Percentiles rank a stretch among this genome's conserved stretches.
These are phyloP conservation scores for Mortierella sp. DNA, from an alignment of 371 early-diverging fungal species.

Conservation along the genomic window DNA sequence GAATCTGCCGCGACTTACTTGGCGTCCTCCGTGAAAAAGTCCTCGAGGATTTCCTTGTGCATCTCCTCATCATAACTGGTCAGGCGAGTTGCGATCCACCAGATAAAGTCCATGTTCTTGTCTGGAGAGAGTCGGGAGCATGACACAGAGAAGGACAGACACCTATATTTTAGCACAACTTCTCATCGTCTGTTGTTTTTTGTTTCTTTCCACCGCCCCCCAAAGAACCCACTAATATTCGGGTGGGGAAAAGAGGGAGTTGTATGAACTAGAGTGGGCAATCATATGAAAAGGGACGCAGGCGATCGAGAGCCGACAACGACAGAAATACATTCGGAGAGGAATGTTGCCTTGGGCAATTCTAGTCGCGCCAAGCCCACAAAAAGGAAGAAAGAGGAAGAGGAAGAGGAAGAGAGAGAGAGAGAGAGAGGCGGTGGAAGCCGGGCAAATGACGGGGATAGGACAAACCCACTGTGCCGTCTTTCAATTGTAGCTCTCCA, in stretches of 20 bases:
- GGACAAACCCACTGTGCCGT: too few species aligned
- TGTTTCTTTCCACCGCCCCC: too few species aligned
- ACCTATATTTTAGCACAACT: too few species aligned
- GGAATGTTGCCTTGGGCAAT: background rate
- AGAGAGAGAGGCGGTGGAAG: background rate
- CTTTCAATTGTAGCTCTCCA: too few species aligned
- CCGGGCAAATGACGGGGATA: too few species aligned
- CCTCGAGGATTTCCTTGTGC: conserved; percentile 15
- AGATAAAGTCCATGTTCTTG: conserved; percentile 12
- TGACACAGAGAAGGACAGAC: background rate
- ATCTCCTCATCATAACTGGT: conserved; percentile 15
- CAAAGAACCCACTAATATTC: background rate
- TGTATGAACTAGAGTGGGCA: too few species aligned
- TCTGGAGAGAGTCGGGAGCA: too few species aligned
- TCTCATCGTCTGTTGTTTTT: too few species aligned
- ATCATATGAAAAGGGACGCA: too few species aligned
- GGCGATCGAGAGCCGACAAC: too few species aligned
- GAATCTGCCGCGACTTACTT: background rate
- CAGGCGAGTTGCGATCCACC: conserved; percentile 14
- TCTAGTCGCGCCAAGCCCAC: background rate
- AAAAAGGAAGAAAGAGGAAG: background rate
- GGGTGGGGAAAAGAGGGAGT: too few species aligned
- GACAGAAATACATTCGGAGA: too few species aligned
- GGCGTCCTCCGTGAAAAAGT: conserved; percentile 15
- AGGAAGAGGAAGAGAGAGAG: background rate